phyloP scores from a whole-genome alignment of 352 stramenopile species.

The Globisporangium polare region DNA sequence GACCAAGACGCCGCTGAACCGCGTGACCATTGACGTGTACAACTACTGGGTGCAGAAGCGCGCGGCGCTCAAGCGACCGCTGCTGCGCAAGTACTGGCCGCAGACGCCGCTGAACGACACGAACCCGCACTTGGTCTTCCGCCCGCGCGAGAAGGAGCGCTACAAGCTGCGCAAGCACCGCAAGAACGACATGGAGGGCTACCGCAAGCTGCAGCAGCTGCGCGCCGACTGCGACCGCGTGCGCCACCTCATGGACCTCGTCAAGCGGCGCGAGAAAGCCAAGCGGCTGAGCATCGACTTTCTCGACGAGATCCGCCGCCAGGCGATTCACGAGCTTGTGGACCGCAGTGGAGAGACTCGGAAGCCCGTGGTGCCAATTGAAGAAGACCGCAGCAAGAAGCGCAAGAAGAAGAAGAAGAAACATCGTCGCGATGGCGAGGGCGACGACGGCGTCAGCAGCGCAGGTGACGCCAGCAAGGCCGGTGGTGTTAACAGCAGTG shows the following conservation, averaged over 20 bases:
- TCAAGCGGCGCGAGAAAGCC: constrained; percentile 83
- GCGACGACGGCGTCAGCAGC: constrained; percentile 30
- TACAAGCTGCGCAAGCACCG: constrained; percentile 96
- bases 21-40: constrained; percentile 85
- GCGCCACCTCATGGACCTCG: constrained; percentile 75
- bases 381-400: constrained; percentile 56
- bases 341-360: constrained; percentile 34
- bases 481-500: constrained; percentile 6
- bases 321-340: constrained; percentile 64
- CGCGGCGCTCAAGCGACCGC: constrained; percentile 86
- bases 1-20: constrained; percentile 69
- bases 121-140: constrained; percentile 98
- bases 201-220: constrained; percentile 92
- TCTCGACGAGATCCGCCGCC: constrained; percentile 65
- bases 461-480: constrained; percentile 14
- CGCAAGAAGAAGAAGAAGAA: constrained; percentile 68
- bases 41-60: constrained; percentile 96
- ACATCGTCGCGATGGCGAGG: constrained; percentile 36
- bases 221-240: constrained; percentile 92
- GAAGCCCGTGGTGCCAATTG: constrained; percentile 47
- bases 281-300: constrained; percentile 81
- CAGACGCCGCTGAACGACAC: constrained; percentile 95
- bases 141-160: constrained; percentile 95
- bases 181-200: constrained; percentile 96
- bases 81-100: constrained; percentile 95